Percentiles rank a stretch among this genome's conserved stretches.
phyloP scores from a whole-genome alignment of 2,329 filamentous ascomycete species.

The Graphilbum sp. region DNA sequence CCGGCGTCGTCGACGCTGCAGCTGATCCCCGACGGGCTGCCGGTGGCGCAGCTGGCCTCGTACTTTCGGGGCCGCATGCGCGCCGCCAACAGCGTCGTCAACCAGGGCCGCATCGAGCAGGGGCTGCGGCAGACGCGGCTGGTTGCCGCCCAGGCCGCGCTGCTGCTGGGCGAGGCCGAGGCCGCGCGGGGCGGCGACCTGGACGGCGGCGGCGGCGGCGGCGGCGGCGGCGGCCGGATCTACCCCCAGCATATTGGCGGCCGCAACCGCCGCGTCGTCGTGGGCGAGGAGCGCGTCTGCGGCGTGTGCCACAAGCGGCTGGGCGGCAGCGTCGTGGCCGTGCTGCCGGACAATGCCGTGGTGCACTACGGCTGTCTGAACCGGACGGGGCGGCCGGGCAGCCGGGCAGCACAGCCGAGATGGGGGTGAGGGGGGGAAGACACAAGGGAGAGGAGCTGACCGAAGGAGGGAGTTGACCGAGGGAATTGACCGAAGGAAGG shows the following conservation, averaged over 20 bases:
- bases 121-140: constrained; percentile 64
- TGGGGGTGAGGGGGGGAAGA: not conserved
- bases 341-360: constrained; percentile 67
- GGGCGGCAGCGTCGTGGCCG: constrained; percentile 79
- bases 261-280: constrained; percentile 51
- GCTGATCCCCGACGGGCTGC: constrained; percentile 67
- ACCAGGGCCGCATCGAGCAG: constrained; percentile 62
- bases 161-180: constrained; percentile 46
- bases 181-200: constrained; percentile 28
- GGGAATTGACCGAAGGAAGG: not conserved
- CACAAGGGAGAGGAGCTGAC: too few relatives aligned
- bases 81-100: constrained; percentile 65
- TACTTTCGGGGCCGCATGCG: constrained; percentile 90
- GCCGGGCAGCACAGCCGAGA: not conserved
- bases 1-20: constrained; percentile 75
- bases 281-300: constrained; percentile 79
- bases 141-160: constrained; percentile 55
- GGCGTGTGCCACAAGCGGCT: constrained; percentile 86
- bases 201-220: constrained; percentile 42
- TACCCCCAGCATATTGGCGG: too few relatives aligned
- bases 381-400: constrained; percentile 19
- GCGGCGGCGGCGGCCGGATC: constrained; percentile 68
- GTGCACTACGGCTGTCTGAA: constrained; percentile 69
- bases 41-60: constrained; percentile 63
- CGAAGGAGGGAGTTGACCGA: not conserved